Conservation (phyloP, 129 eudicot genomes). For the Centaurea solstitialis region DNA sequence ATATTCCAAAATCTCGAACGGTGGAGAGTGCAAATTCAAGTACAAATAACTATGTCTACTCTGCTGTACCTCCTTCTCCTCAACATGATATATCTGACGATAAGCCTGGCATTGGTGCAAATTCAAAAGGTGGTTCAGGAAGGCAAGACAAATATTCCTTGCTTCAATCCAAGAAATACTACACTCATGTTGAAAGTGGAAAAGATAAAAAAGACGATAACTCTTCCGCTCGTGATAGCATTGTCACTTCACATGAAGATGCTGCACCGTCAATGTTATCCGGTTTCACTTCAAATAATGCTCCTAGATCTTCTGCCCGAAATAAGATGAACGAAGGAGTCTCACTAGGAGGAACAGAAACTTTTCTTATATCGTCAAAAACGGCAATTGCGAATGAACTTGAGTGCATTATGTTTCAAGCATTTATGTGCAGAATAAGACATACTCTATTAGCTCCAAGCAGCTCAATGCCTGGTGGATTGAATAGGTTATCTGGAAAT, state of each 20-base stretch:
- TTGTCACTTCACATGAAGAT: constrained; percentile 37
- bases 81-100: constrained; percentile 61
- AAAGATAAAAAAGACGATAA: constrained; percentile 44
- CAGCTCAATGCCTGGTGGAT: constrained; percentile 43
- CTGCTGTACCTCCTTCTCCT: constrained; percentile 90
- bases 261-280: constrained; percentile 38
- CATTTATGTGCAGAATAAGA: constrained; percentile 87
- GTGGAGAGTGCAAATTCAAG: constrained; percentile 82
- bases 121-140: constrained; percentile 36
- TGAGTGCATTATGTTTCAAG: constrained; percentile 87
- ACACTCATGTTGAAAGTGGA: constrained; percentile 64
- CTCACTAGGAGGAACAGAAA: constrained; percentile 38
- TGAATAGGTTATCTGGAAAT: constrained; percentile 53
- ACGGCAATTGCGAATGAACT: constrained; percentile 80
- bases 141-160: constrained; percentile 41
- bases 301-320: constrained; percentile 36
- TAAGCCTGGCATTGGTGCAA: constrained; percentile 45
- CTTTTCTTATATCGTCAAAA: constrained; percentile 43
- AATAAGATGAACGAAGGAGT: constrained; percentile 36
- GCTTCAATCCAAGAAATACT: constrained; percentile 54
- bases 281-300: constrained; percentile 45
- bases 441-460: constrained; percentile 59
- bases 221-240: constrained; percentile 27
- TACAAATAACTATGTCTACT: constrained; percentile 65
- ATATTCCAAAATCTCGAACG: constrained; percentile 67